Percentiles rank a stretch among this genome's conserved stretches.
phyloP scores from a whole-genome alignment of 495 filamentous ascomycete species.

The Podospora appendiculata region DNA sequence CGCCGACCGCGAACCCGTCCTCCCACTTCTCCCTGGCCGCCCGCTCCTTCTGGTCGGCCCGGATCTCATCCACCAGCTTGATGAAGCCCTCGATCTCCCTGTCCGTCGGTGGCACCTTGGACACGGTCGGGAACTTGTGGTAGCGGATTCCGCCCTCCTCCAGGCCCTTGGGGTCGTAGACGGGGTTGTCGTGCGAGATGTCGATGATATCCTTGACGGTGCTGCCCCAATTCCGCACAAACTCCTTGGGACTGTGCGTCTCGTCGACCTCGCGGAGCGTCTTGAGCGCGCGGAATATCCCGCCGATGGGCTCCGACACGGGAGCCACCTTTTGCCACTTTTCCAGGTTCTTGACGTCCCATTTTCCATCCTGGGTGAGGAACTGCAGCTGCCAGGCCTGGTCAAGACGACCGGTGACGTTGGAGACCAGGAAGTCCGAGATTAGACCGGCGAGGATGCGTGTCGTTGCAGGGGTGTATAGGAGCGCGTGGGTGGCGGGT shows the following conservation, averaged over 20 bases:
- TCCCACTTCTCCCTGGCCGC: slow-evolving; percentile 30
- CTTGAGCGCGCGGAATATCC: slow-evolving; percentile 79
- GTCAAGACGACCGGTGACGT: slow-evolving; percentile 69
- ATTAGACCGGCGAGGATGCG: slow-evolving; percentile 74
- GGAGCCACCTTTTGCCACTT: slow-evolving; percentile 80
- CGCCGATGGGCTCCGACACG: slow-evolving; percentile 68
- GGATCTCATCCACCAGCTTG: slow-evolving; percentile 64
- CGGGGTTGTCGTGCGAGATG: slow-evolving; percentile 79
- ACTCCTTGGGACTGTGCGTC: slow-evolving; percentile 66
- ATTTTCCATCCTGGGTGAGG: slow-evolving; percentile 82
- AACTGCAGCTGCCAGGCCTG: slow-evolving; percentile 87
- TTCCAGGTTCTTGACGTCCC: slow-evolving; percentile 93
- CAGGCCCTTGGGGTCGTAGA: slow-evolving; percentile 73
- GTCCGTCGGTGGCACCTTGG: slow-evolving; percentile 77
- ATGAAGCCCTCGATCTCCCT: slow-evolving; percentile 75
- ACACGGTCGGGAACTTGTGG: slow-evolving; percentile 83
- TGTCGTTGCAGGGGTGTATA: slow-evolving; percentile 70
- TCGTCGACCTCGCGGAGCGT: slow-evolving; percentile 83
- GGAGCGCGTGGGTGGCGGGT: slow-evolving; percentile 75
- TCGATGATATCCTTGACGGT: slow-evolving; percentile 71
- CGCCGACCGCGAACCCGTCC: slow-evolving; percentile 52
- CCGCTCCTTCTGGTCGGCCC: slow-evolving; percentile 38
- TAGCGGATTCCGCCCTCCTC: slow-evolving; percentile 68
- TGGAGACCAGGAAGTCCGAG: slow-evolving; percentile 66
- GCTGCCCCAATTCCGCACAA: slow-evolving; percentile 57